Base-by-base conservation (phyloP, 352 stramenopile species). In the Globisporangium splendens region DNA sequence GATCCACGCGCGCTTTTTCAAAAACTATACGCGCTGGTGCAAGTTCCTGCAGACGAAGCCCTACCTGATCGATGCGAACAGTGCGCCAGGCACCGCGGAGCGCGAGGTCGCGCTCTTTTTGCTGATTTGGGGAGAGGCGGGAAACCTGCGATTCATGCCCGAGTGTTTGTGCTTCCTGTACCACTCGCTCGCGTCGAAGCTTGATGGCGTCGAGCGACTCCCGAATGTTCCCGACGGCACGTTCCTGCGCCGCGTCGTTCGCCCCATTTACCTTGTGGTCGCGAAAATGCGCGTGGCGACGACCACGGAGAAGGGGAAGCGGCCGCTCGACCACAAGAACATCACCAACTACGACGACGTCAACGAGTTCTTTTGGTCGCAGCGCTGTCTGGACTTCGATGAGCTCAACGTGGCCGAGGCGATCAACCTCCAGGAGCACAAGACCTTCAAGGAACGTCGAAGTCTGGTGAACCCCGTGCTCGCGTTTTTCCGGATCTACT, bases 11-110 rank as follows among this genome's bases (percentile, higher is more conserved):
- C 98, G 98, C 68, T 96, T 99, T 28, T 96, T 96, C 69, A 77
- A 76, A 15, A 97, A 97, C 70, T 97, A 97, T 66, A 59, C 61
- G 62, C 96, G 96, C 64, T 99, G 97, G 97, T 99, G 96, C 71
- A 62, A 83, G 49, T 96, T 96, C 58, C 75, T 99, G 53, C 82
- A 83, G 31, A 88, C 93, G 4, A 69, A 81, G 50, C 96, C 96
- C 11, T 77, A 89, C 46, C 89, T 97, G 61, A 66, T 84, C 24
- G 77, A 84, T 15, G 63, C 52, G 14, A 60, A 68, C 20, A 43
- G 63, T 18, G 49, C 66, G 0, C 39, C 50, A 0, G 71, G 64
- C 8, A 60, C 63, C 8, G 76, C 73, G 0, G 79, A 89, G 65
- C 64, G 68, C 0, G 81, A 96, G 60, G 46, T 92, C 43, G 87